Evolutionary conservation across 2,329 filamentous ascomycete species (phyloP).

Genomic region (Neobulgaria alba): DNA sequence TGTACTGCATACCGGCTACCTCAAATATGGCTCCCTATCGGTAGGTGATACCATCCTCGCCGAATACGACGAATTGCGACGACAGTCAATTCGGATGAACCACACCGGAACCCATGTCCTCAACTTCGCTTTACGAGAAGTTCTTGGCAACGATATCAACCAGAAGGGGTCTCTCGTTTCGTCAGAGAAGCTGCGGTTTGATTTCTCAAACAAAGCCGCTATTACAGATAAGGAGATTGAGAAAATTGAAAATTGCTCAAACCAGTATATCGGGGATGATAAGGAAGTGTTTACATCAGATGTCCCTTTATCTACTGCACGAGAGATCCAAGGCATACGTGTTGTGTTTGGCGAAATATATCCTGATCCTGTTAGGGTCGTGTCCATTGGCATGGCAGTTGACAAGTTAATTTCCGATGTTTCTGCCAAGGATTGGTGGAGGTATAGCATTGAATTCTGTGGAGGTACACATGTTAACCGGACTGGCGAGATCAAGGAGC

Average conservation of each 20-base stretch:
- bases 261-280: conserved; percentile 79
- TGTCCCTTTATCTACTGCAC: conserved; percentile 71
- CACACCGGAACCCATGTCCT: conserved; percentile 96
- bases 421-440: conserved; percentile 74
- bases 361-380: conserved; percentile 91
- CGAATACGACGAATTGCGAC: conserved; percentile 86
- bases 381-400: conserved; percentile 84
- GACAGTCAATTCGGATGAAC: conserved; percentile 91
- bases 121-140: conserved; percentile 85
- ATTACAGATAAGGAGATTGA: conserved; percentile 72
- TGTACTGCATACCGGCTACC: conserved; percentile 83
- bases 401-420: conserved; percentile 77
- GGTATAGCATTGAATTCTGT: conserved; percentile 92
- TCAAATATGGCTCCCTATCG: conserved; percentile 75
- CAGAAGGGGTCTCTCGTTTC: conserved; percentile 95
- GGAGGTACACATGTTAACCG: conserved; percentile 92
- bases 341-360: conserved; percentile 98
- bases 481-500: conserved; percentile 88
- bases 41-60: conserved; percentile 78
- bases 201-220: conserved; percentile 86
- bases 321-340: conserved; percentile 79
- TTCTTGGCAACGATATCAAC: conserved; percentile 83
- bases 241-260: conserved; percentile 79
- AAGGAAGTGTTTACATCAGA: conserved; percentile 79
- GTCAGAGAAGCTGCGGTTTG: conserved; percentile 93